phyloP scores from a whole-genome alignment of 2,329 filamentous ascomycete species.

The Cladosporium sp. region DNA sequence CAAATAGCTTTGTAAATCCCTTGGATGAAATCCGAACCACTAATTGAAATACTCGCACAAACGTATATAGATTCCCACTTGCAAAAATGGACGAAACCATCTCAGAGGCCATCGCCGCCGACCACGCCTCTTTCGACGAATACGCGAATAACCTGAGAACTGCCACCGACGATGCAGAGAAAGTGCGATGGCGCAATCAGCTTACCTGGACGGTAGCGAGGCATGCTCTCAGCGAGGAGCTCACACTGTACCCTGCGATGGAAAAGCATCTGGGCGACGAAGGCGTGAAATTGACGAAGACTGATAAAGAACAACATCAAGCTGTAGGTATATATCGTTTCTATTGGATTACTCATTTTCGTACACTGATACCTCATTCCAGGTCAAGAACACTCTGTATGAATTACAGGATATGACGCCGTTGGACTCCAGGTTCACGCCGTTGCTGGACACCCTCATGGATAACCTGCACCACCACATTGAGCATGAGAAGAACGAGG shows the following conservation, averaged over 20 bases:
- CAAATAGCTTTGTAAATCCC: too few relatives aligned
- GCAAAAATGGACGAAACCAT: slow-evolving; percentile 14
- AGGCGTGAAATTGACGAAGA: slow-evolving; percentile 31
- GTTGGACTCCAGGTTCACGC: slow-evolving; percentile 17
- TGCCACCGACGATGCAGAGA: slow-evolving; percentile 39
- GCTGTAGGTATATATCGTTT: slow-evolving; percentile 1
- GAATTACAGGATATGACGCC: slow-evolving; percentile 19
- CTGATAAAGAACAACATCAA: slow-evolving; percentile 32
- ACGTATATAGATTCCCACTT: too few relatives aligned
- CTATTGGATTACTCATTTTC: not conserved
- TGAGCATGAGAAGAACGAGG: slow-evolving; percentile 21
- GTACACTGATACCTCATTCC: not conserved
- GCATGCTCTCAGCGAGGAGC: slow-evolving; percentile 49
- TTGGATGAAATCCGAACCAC: not conserved
- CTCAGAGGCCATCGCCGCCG: slow-evolving; percentile 38
- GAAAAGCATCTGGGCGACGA: slow-evolving; percentile 31
- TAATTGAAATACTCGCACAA: not conserved
- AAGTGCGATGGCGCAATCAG: slow-evolving; percentile 46
- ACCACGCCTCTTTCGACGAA: slow-evolving; percentile 40
- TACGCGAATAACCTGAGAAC: slow-evolving; percentile 44
- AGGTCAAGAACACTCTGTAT: slow-evolving; percentile 24
- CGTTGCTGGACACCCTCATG: slow-evolving; percentile 18
- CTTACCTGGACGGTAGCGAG: slow-evolving; percentile 52
- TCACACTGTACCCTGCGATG: slow-evolving; percentile 38
- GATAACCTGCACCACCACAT: slow-evolving; percentile 20